Evolutionary conservation across 352 stramenopile genomes (phyloP), one percentile per base, ranked within the genome.

Genomic region (Phytopythium sindhum): DNA sequence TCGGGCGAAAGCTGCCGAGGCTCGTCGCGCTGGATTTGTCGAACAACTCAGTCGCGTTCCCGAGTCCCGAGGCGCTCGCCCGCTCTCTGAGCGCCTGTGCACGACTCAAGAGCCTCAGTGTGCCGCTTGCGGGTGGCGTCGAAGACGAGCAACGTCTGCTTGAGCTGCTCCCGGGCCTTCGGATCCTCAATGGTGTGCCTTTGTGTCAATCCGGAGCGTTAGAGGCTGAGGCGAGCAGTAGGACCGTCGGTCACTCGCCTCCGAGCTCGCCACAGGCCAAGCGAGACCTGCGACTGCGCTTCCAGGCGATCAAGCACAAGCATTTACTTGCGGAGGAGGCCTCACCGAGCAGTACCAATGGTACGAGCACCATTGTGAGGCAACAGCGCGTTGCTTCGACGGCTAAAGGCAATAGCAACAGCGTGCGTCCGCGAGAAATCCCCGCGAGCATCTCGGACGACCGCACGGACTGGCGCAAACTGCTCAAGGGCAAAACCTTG

Each of bases 1-100:
- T 92, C 35, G 74, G 70, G 0, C 12, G 55, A 23, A 60, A 70
- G 23, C 47, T 90, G 17, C 75, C 81, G 0, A 71, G 72, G 39
- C 74, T 92, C 12, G 80, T 89, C n/a, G 74, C 81, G 6, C 64
- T 92, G 15, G 81, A 92, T 47, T 37, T 92, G 5, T 76, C 72
- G 9, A 66, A 71, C 45, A 92, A 92, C 19, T 65, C 58, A 5
- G 80, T 89, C 53, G 61, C 61, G 33, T 77, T 77, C 23, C 53
- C 64, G 0, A 69, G 57, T 31, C 62, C 57, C 0, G 82, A 77
- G 9, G 72, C 75, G 5, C 63, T 92, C 7, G 71, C 69, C 7
- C 68, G 80, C 7, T 74, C 74, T 17, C 57, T 90, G n/a, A 60
- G 74, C 23, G 35, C 57, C 4, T 89, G 83, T 51, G 47, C 63